Percentiles rank a stretch among this genome's conserved stretches.
Evolutionary conservation across 2,329 filamentous ascomycete species (phyloP).

Genomic region (Nothomitra cinnamomea): DNA sequence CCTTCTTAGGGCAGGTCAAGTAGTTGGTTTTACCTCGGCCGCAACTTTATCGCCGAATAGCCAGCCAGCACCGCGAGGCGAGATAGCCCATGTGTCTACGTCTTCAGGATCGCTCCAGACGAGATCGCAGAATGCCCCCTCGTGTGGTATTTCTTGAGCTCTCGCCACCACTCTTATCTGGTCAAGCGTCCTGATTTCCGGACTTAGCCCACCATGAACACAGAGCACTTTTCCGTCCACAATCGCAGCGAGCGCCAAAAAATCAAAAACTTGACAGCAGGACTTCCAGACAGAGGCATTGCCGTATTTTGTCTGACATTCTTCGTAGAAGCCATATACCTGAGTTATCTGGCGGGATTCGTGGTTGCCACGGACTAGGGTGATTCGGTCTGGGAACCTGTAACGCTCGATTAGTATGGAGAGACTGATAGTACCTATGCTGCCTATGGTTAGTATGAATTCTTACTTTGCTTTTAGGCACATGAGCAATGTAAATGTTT

Average conservation of each 20-base stretch:
- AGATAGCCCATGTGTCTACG: conserved; percentile 53
- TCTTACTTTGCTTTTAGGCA: conserved; percentile 54
- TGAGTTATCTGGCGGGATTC: conserved; percentile 64
- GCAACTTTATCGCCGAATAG: conserved; percentile 55
- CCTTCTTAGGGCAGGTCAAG: background rate
- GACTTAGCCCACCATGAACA: conserved; percentile 54
- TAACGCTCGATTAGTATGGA: conserved; percentile 7
- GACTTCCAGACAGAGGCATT: conserved; percentile 67
- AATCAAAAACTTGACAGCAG: conserved; percentile 64
- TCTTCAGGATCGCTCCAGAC: conserved; percentile 63
- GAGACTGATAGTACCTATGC: conserved; percentile 3
- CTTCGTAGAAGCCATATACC: conserved; percentile 65
- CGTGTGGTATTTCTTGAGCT: conserved; percentile 61
- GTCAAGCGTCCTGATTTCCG: conserved; percentile 57
- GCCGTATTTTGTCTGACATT: conserved; percentile 61
- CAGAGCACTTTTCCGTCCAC: conserved; percentile 60
- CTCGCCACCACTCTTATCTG: conserved; percentile 59
- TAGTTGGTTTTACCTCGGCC: conserved; percentile 32
- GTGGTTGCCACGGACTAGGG: conserved; percentile 57
- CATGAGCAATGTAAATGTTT: conserved; percentile 56
- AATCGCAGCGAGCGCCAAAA: conserved; percentile 54
- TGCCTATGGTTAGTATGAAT: background rate
- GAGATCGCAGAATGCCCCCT: conserved; percentile 60
- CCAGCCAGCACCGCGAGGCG: conserved; percentile 51
- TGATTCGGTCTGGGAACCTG: conserved; percentile 52